Percentiles rank a stretch among this genome's conserved stretches.
phyloP scores from a whole-genome alignment of 2,329 filamentous ascomycete genomes.

The Penicillium sp. region DNA sequence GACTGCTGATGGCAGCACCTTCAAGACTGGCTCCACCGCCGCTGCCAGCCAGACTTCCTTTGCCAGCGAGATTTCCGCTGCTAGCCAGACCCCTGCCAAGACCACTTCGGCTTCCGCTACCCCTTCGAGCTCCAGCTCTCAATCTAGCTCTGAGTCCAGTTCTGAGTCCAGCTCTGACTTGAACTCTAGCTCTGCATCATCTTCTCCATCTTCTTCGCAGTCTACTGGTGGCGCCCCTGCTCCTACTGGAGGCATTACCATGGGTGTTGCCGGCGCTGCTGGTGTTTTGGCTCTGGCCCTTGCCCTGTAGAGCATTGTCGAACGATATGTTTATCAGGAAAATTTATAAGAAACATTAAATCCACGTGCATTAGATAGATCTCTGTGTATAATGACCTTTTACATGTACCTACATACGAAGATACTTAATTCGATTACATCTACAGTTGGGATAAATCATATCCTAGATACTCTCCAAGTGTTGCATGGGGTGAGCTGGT shows the following conservation, averaged over 20 bases:
- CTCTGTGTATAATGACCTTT: neutral
- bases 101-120: neutral
- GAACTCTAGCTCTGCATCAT: constrained; percentile 3
- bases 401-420: neutral
- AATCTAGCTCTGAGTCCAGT: neutral
- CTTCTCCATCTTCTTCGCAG: constrained; percentile 11
- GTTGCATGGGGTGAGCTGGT: neutral
- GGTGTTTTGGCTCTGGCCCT: constrained; percentile 25
- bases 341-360: neutral
- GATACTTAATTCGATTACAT: neutral
- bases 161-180: constrained; percentile 1
- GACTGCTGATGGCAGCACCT: neutral
- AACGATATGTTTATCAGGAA: neutral
- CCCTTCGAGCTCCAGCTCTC: neutral
- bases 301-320: constrained; percentile 19
- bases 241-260: constrained; percentile 22
- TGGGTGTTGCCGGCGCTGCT: constrained; percentile 24
- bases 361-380: too few relatives aligned
- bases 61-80: neutral
- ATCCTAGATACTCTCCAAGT: neutral
- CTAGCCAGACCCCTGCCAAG: neutral
- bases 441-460: neutral
- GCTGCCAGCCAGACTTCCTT: neutral
- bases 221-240: constrained; percentile 25
- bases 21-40: neutral